Evolutionary conservation across 1,139 yeast genomes (phyloP).

Genomic region (Kurtzmaniella quercitrusa): DNA sequence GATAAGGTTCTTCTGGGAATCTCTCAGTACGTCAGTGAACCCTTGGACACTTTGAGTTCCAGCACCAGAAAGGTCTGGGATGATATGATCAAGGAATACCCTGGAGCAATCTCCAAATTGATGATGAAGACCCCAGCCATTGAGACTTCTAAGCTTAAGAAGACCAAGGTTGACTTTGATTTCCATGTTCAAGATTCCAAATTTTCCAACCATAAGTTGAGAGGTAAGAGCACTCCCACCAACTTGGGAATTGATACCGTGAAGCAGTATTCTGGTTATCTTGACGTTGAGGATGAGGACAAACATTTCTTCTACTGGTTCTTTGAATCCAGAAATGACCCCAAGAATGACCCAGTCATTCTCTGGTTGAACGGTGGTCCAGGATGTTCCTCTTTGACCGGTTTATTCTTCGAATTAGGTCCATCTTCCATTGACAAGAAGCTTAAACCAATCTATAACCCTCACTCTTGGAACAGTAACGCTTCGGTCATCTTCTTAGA

Average conservation of each 20-base stretch:
- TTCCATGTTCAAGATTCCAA: slow-evolving; percentile 44
- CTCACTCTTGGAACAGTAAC: slow-evolving; percentile 40
- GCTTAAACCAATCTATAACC: slow-evolving; percentile 35
- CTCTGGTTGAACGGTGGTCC: slow-evolving; percentile 49
- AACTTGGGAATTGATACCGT: slow-evolving; percentile 71
- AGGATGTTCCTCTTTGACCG: slow-evolving; percentile 42
- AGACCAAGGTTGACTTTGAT: slow-evolving; percentile 46
- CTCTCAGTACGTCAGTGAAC: slow-evolving; percentile 40
- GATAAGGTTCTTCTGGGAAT: slow-evolving; percentile 20
- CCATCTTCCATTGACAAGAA: slow-evolving; percentile 34
- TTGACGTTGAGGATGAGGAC: slow-evolving; percentile 78
- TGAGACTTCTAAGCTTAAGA: slow-evolving; percentile 23
- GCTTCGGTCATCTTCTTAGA: slow-evolving; percentile 45
- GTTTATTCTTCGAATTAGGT: slow-evolving; percentile 42
- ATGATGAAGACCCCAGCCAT: slow-evolving; percentile 49
- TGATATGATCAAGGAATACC: slow-evolving; percentile 57
- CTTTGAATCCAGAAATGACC: slow-evolving; percentile 44
- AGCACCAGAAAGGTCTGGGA: slow-evolving; percentile 54
- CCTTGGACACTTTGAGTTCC: slow-evolving; percentile 41
- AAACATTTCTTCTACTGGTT: slow-evolving; percentile 60
- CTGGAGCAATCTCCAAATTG: slow-evolving; percentile 46
- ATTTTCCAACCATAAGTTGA: slow-evolving; percentile 53
- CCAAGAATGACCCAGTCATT: slow-evolving; percentile 39
- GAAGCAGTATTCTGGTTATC: slow-evolving; percentile 82
- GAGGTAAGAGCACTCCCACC: slow-evolving; percentile 58